Evolutionary conservation across 768 basidiomycete genomes (phyloP), one percentile per base, ranked within the genome.

Genomic region (Hydnomerulius pinastri): DNA sequence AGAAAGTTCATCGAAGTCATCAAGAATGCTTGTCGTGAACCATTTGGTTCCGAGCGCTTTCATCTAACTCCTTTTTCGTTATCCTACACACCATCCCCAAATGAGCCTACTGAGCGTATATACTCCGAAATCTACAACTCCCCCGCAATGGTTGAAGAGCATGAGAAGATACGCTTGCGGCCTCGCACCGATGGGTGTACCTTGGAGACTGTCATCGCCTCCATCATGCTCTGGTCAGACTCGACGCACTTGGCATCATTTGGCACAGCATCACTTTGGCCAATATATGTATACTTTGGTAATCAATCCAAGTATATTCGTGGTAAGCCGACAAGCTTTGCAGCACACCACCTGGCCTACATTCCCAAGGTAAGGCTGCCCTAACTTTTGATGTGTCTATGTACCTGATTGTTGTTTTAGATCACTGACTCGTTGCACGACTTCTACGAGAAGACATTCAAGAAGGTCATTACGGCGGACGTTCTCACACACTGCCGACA

Each of bases 141-240:
- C 0, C 28, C 53, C 6, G 50, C 29, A 0, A 62, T 67, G 55
- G 37, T 63, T 3, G 23, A 56, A 0, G 57, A 48, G 5, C 57
- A 55, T 6, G 44, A 47, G 29, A 46, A 37, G 2, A 42, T 58
- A 4, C 46, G 53, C 32, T 50, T 35, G 18, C 40, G 45, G 30
- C 17, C 48, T 21, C 49, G 7, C 2, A 32, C 38, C 3, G n/a
- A 42, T 8, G 43, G 39, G 2, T 61, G 61, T 17, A 51, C 43
- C 5, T 43, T 65, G 2, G 58, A 62, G 25, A 60, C 49, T 2
- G 46, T 57, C 0, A 24, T 67, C 7, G 53, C 51, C 0, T 27
- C 51, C 0, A 24, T 67, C 15, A 67, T 67, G 59, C 25, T 68
- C 1, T 68, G 64, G 54, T 68, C 56, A 0, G 51, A 67, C 21